These are phyloP conservation scores for Trifolium repens DNA, from an alignment of 306 rosid genomes.

Conservation along the genomic window DNA sequence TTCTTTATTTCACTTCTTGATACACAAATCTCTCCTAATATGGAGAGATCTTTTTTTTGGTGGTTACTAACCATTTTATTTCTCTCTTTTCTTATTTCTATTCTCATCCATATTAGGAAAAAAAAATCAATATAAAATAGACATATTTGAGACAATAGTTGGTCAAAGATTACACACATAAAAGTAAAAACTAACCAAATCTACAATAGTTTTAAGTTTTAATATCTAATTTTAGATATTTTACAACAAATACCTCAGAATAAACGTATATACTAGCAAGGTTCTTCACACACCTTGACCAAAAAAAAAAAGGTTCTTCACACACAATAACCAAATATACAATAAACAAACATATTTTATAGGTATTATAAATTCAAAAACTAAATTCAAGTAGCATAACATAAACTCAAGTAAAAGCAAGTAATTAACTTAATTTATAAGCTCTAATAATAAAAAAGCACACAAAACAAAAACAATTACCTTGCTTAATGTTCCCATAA, in stretches of 20 bases:
- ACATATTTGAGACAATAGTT: not conserved
- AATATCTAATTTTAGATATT: too few relatives aligned
- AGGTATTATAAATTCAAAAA: too few relatives aligned
- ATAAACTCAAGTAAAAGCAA: not conserved
- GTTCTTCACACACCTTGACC: too few relatives aligned
- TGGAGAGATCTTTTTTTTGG: too few relatives aligned
- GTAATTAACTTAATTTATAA: not conserved
- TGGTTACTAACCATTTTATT: too few relatives aligned
- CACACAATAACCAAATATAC: not conserved
- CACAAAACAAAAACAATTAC: conserved; percentile 21
- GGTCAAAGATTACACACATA: too few relatives aligned
- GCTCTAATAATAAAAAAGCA: not conserved
- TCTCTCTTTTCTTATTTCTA: too few relatives aligned
- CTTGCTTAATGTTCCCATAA: conserved; percentile 41
- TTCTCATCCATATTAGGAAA: too few relatives aligned
- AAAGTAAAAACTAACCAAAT: not conserved
- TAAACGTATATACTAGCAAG: not conserved
- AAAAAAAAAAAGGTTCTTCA: too few relatives aligned
- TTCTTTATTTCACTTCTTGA: too few relatives aligned
- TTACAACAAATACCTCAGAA: not conserved
- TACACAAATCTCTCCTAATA: too few relatives aligned
- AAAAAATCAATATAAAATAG: not conserved
- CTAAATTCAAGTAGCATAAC: not conserved
- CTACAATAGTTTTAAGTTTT: not conserved
- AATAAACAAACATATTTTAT: too few relatives aligned